Evolutionary conservation across 2,329 filamentous ascomycete species (phyloP).

Genomic region (Alternaria sp.): DNA sequence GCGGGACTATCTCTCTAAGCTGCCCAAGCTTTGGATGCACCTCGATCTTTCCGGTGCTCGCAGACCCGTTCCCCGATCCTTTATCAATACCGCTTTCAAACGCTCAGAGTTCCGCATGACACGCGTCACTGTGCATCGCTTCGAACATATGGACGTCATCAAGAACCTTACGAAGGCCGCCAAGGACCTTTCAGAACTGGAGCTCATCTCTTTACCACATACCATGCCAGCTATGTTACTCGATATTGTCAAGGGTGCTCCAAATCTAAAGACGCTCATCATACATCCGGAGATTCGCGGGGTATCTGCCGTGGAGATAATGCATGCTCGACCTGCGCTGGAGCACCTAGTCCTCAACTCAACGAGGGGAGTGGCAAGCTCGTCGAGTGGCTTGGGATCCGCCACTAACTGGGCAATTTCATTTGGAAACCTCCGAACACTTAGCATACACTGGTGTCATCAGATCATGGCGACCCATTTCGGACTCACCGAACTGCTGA

Average conservation of each 20-base stretch:
- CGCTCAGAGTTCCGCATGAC: constrained; percentile 49
- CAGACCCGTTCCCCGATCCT: constrained; percentile 52
- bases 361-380: constrained; percentile 1
- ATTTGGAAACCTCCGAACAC: constrained; percentile 34
- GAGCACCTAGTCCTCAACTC: constrained; percentile 34
- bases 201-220: constrained; percentile 38
- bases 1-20: constrained; percentile 59
- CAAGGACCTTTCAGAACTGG: constrained; percentile 42
- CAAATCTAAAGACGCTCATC: constrained; percentile 36
- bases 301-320: constrained; percentile 40
- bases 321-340: constrained; percentile 35
- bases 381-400: neutral
- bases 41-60: constrained; percentile 61
- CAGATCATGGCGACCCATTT: neutral
- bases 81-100: constrained; percentile 55
- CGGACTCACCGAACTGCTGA: constrained; percentile 10
- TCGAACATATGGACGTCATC: constrained; percentile 52
- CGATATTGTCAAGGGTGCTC: constrained; percentile 37
- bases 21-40: constrained; percentile 60
- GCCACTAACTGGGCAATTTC: constrained; percentile 34
- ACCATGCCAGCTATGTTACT: constrained; percentile 38
- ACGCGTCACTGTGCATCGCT: constrained; percentile 42
- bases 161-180: constrained; percentile 52
- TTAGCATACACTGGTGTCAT: constrained; percentile 22
- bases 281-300: constrained; percentile 36